Percentiles rank a stretch among this genome's conserved stretches.
Evolutionary conservation across 2,329 filamentous ascomycete species (phyloP).

Genomic region (Fusarium sororula): DNA sequence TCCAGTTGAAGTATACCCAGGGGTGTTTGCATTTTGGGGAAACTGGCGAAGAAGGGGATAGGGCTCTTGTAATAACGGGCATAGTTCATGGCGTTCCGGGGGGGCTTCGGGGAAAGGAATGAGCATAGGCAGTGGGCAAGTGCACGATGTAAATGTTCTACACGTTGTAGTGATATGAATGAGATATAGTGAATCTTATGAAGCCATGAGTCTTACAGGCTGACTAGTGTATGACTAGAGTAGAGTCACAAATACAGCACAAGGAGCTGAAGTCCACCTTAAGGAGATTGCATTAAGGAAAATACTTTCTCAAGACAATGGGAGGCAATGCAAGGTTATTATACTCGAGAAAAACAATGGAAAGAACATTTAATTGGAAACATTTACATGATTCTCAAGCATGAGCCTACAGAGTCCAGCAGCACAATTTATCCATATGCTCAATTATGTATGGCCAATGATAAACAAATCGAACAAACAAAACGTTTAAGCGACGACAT

Average conservation of each 20-base stretch:
- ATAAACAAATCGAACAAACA: too few relatives aligned
- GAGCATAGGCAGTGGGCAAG: constrained; percentile 45
- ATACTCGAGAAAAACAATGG: background rate
- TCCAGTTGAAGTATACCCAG: constrained; percentile 38
- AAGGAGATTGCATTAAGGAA: too few relatives aligned
- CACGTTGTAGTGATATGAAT: constrained; percentile 19
- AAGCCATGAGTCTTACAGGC: background rate
- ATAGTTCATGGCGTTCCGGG: constrained; percentile 42
- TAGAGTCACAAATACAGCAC: background rate
- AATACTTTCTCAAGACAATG: background rate
- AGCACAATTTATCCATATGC: background rate
- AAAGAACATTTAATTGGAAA: background rate
- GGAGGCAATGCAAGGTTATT: background rate
- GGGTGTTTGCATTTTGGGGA: constrained; percentile 39
- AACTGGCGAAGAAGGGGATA: constrained; percentile 29
- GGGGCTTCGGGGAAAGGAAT: constrained; percentile 3
- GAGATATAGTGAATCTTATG: constrained; percentile 20
- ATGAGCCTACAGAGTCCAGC: background rate
- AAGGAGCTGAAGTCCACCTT: background rate
- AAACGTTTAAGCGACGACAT: too few relatives aligned
- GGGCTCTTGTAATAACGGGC: constrained; percentile 29
- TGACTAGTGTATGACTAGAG: background rate
- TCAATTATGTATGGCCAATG: too few relatives aligned
- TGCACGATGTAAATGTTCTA: constrained; percentile 29
- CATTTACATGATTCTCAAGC: background rate